These are phyloP conservation scores for Babesia ovata DNA, from an alignment of 169 alveolate species.

Conservation along the genomic window DNA sequence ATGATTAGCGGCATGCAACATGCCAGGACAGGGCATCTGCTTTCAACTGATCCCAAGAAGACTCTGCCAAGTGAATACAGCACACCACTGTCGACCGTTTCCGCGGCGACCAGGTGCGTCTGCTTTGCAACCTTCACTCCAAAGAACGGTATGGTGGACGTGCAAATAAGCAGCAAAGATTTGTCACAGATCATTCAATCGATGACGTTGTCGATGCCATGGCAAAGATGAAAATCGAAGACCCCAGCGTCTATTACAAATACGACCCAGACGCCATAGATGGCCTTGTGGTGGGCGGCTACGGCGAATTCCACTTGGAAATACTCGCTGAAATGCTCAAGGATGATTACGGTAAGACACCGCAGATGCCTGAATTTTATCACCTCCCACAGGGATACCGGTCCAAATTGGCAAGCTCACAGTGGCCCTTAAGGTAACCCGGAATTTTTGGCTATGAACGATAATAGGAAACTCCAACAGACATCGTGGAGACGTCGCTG, in stretches of 20 bases:
- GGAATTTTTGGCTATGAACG: too few relatives aligned
- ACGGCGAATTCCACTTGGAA: constrained; percentile 54
- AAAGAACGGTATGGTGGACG: constrained; percentile 2
- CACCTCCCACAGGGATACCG: constrained; percentile 30
- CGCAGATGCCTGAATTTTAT: not conserved
- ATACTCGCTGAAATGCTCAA: constrained; percentile 37
- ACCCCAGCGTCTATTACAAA: constrained; percentile 44
- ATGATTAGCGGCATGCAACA: constrained; percentile 67
- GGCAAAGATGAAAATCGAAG: constrained; percentile 44
- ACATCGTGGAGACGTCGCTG: constrained; percentile 14
- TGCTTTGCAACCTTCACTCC: constrained; percentile 41
- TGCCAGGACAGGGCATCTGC: constrained; percentile 56
- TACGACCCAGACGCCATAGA: constrained; percentile 48
- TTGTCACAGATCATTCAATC: not conserved
- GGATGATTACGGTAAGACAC: constrained; percentile 29
- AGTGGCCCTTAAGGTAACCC: constrained; percentile 27
- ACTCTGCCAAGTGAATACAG: constrained; percentile 4
- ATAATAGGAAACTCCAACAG: constrained; percentile 16
- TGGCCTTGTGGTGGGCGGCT: constrained; percentile 38
- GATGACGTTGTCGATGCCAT: constrained; percentile 14
- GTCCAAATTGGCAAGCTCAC: constrained; percentile 18
- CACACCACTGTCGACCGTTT: not conserved
- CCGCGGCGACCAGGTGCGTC: constrained; percentile 18
- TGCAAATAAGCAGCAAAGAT: not conserved
- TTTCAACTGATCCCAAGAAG: constrained; percentile 27